A percentile compares a stretch with the other conserved stretches of the same genome.
These are phyloP conservation scores for Ascochyta lentis DNA, from an alignment of 2,329 filamentous ascomycete genomes.

Conservation along the genomic window DNA sequence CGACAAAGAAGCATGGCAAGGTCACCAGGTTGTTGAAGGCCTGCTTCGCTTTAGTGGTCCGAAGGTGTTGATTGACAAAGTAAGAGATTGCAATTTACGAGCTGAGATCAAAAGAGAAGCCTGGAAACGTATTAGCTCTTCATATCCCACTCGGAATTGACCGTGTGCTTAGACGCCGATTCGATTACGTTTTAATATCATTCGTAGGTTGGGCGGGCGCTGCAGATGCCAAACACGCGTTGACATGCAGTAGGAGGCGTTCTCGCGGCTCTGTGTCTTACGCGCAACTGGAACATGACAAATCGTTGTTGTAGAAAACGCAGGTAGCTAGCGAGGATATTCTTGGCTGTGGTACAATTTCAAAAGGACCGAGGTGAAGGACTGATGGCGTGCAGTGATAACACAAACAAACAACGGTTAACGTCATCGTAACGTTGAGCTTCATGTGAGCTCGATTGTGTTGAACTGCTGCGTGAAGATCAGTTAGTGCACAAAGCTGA, in stretches of 20 bases:
- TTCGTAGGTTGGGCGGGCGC: not conserved
- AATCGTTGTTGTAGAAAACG: not conserved
- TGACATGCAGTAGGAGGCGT: not conserved
- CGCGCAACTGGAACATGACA: slow-evolving; percentile 4
- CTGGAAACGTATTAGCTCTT: no score
- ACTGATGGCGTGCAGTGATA: not conserved
- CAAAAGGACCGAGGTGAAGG: not conserved
- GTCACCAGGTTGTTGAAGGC: no score
- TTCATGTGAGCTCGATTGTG: not conserved
- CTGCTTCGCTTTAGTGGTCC: no score
- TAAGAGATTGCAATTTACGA: no score
- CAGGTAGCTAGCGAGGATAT: not conserved
- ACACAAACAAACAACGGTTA: not conserved
- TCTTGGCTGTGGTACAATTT: not conserved
- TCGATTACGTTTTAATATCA: not conserved
- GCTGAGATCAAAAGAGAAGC: no score
- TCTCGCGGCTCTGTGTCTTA: not conserved
- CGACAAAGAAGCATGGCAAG: no score
- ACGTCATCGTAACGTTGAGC: not conserved
- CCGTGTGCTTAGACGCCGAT: not conserved
- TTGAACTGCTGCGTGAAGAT: not conserved
- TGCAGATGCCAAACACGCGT: slow-evolving; percentile 2
- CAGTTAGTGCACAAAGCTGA: not conserved
- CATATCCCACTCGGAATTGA: not conserved
- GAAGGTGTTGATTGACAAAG: no score